Evolutionary conservation across 257 asterid genomes (phyloP), one percentile per base, ranked within the genome.

Genomic region (Lycium ferocissimum): DNA sequence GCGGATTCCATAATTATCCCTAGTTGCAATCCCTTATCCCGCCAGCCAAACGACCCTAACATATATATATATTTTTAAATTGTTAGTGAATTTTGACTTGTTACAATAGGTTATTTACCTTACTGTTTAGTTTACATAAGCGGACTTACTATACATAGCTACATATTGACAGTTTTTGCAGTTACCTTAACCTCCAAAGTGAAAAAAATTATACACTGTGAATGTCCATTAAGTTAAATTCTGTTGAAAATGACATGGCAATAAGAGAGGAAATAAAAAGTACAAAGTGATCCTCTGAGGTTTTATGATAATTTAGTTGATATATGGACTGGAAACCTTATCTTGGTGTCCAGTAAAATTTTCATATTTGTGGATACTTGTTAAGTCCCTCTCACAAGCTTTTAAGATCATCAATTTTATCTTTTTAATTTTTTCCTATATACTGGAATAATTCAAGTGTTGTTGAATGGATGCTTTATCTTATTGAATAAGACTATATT

Each of bases 251-350:
- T 14, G 14, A 20, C 84, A 17, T 57, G 9, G 3, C 58, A 49
- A 53, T 33, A 76, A 58, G n/a, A 65, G 83, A 70, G 53, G 12
- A 65, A 43, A 5, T 65, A 6, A 11, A 26, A 14, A 69, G 54
- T 40, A 38, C 17, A 59, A 72, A 38, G 7, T 38, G 56, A 83
- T 89, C 85, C 86, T 69, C 45, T 35, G 73, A 67, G 63, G 75
- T 80, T 45, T 72, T 83, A 82, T 62, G 54, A 67, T 47, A 73
- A 82, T 86, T 86, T 78, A 83, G 84, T 78, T 86, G 35, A 86
- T 81, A 72, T 76, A n/a, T 59, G 26, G 66, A 72, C 70, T 43
- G 87, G 92, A 89, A 92, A 90, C 94, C 91, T 92, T 89, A 89
- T 89, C 93, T 85, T 43, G 84, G 88, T 40, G 38, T 59, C 90